These are phyloP conservation scores for Vishniacozyma victoriae DNA, from an alignment of 768 basidiomycete species.

Conservation along the genomic window DNA sequence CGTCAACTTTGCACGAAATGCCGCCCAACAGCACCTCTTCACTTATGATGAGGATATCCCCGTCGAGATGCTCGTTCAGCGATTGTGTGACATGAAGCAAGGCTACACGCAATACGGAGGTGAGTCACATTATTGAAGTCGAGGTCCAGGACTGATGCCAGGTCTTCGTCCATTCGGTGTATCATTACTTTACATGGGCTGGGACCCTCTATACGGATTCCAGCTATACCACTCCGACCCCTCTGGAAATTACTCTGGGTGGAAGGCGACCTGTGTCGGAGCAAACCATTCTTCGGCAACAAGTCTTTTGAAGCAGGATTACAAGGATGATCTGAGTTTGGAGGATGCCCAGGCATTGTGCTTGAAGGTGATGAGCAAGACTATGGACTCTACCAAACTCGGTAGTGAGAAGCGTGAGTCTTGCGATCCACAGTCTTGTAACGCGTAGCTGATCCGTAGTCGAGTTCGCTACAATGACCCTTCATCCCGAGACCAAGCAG, in stretches of 20 bases:
- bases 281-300: slow-evolving; percentile 71
- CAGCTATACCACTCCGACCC: slow-evolving; percentile 98
- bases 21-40: slow-evolving; percentile 82
- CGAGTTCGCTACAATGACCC: slow-evolving; percentile 88
- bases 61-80: slow-evolving; percentile 88
- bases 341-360: slow-evolving; percentile 90
- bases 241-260: slow-evolving; percentile 95
- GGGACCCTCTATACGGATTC: slow-evolving; percentile 91
- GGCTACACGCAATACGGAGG: slow-evolving; percentile 97
- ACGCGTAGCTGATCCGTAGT: slow-evolving; percentile 53
- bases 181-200: slow-evolving; percentile 91
- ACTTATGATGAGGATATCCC: slow-evolving; percentile 96
- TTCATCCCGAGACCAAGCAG: slow-evolving; percentile 68
- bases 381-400: slow-evolving; percentile 96
- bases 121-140: slow-evolving; percentile 42
- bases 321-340: slow-evolving; percentile 86
- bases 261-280: slow-evolving; percentile 98
- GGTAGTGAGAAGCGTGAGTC: slow-evolving; percentile 88
- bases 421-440: not conserved
- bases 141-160: slow-evolving; percentile 31
- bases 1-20: slow-evolving; percentile 84
- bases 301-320: slow-evolving; percentile 85
- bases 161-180: slow-evolving; percentile 98
- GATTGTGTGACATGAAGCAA: slow-evolving; percentile 94
- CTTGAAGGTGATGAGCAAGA: slow-evolving; percentile 95